These are phyloP conservation scores for Linum trigynum DNA, from an alignment of 345 rosid genomes.

Conservation along the genomic window DNA sequence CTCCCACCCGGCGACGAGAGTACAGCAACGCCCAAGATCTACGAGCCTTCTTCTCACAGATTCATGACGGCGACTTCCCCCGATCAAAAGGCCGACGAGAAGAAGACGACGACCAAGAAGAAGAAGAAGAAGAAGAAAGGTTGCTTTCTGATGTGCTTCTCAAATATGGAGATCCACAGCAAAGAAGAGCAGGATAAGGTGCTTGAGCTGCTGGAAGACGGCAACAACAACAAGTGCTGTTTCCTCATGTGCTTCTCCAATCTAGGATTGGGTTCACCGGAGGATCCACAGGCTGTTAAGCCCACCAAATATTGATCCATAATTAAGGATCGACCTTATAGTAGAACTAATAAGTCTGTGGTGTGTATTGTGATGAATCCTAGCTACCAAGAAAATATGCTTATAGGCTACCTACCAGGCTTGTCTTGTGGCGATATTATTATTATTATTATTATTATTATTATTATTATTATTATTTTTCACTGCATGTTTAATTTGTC, in stretches of 20 bases:
- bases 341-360: too few relatives aligned
- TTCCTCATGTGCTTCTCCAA: background rate
- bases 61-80: background rate
- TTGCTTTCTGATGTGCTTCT: background rate
- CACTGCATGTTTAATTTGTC: too few relatives aligned
- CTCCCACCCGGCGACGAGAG: too few relatives aligned
- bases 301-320: background rate
- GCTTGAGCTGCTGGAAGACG: background rate
- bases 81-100: background rate
- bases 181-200: background rate
- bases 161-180: background rate
- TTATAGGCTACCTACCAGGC: too few relatives aligned
- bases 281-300: background rate
- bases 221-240: background rate
- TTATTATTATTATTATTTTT: too few relatives aligned
- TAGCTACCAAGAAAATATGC: too few relatives aligned
- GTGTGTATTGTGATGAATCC: too few relatives aligned
- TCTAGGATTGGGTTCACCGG: background rate
- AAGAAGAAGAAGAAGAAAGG: background rate
- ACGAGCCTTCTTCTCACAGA: background rate
- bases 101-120: background rate
- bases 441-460: too few relatives aligned
- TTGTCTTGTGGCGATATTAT: too few relatives aligned
- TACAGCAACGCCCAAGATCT: background rate
- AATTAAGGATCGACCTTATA: too few relatives aligned